phyloP scores from a whole-genome alignment of 2,329 filamentous ascomycete species.

The Venturia oleaginea region DNA sequence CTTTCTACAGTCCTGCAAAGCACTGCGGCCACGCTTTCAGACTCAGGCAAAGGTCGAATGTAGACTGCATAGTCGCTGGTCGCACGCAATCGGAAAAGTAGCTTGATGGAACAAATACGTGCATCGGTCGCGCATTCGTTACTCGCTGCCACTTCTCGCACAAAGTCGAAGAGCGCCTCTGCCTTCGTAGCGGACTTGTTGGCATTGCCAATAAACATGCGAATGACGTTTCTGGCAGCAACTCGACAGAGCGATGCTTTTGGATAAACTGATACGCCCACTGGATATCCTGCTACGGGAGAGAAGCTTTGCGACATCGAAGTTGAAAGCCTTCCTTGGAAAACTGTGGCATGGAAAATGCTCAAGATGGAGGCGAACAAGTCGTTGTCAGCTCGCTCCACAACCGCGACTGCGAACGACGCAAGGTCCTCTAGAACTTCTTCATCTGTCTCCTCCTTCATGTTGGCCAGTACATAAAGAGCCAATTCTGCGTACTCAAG shows the following conservation, averaged over 20 bases:
- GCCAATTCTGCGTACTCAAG: conserved; percentile 51
- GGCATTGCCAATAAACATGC: conserved; percentile 67
- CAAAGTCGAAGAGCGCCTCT: conserved; percentile 32
- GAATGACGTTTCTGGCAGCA: conserved; percentile 60
- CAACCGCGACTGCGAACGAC: conserved; percentile 55
- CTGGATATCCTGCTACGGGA: conserved; percentile 15
- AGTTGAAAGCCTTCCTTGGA: conserved; percentile 14
- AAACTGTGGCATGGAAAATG: conserved; percentile 10
- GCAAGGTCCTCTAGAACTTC: conserved; percentile 56
- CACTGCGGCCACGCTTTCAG: conserved; percentile 60
- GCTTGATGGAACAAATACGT: conserved; percentile 28
- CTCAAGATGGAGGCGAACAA: conserved; percentile 42
- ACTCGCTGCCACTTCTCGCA: conserved; percentile 26
- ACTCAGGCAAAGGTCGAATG: conserved; percentile 61
- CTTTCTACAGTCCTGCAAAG: conserved; percentile 56
- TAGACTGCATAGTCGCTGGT: conserved; percentile 73
- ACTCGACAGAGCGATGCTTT: conserved; percentile 54
- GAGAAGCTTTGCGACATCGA: conserved; percentile 23
- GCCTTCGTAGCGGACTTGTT: conserved; percentile 58
- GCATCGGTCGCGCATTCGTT: conserved; percentile 28
- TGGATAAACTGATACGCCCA: background rate
- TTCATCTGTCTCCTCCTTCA: conserved; percentile 55
- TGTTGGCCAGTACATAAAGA: conserved; percentile 50
- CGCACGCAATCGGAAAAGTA: conserved; percentile 69
- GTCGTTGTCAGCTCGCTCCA: conserved; percentile 46